phyloP scores from a whole-genome alignment of 139 green algal species.

The Chlorella sp. region DNA sequence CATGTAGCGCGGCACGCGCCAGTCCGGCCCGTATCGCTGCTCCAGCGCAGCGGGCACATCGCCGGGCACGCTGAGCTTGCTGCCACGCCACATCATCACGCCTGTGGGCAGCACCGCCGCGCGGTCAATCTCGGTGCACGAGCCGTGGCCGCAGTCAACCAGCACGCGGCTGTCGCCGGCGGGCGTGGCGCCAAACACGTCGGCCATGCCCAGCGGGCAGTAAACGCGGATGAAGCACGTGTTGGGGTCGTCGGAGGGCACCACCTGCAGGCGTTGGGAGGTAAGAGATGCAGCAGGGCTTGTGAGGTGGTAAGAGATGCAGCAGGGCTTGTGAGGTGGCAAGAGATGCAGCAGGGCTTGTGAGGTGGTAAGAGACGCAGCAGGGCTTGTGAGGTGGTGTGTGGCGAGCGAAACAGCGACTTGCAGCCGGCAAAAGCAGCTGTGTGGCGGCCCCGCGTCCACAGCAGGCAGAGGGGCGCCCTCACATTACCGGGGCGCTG shows the following conservation, averaged over 20 bases:
- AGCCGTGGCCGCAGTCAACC: constrained; percentile 46
- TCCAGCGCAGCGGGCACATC: constrained; percentile 41
- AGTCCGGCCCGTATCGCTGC: constrained; percentile 38
- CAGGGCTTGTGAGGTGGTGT: no score
- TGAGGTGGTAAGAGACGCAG: no score
- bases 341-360: no score
- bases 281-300: no score
- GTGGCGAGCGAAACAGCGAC: no score
- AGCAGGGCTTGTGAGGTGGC: no score
- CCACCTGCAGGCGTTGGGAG: not conserved
- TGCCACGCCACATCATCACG: constrained; percentile 19
- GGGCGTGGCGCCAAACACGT: constrained; percentile 42
- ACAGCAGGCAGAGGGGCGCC: no score
- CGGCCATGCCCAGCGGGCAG: constrained; percentile 50
- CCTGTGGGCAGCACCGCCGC: constrained; percentile 42
- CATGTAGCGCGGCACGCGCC: constrained; percentile 31
- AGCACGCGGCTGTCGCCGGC: not conserved
- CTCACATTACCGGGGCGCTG: no score
- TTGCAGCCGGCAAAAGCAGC: no score
- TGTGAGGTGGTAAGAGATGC: no score
- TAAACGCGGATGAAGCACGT: constrained; percentile 51
- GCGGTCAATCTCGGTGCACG: constrained; percentile 34
- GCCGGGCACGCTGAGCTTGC: constrained; percentile 29
- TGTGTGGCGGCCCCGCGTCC: no score
- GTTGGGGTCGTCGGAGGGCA: constrained; percentile 48